phyloP scores from a whole-genome alignment of 805 yeast species.

The Ascoidea asiatica region DNA sequence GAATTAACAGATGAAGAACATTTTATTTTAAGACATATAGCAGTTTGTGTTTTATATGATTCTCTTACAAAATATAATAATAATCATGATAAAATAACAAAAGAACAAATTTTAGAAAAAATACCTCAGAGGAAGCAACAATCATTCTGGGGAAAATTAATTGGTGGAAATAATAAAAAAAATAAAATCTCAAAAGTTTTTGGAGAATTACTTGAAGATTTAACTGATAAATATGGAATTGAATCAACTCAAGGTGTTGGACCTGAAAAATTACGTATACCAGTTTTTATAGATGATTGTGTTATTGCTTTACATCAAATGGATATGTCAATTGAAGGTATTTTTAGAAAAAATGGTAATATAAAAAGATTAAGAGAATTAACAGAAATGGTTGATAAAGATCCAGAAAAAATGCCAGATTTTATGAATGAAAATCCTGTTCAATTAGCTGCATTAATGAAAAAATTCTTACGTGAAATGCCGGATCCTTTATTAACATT shows the following conservation, averaged over 20 bases:
- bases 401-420: slow-evolving; percentile 61
- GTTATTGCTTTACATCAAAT: slow-evolving; percentile 73
- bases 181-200: slow-evolving; percentile 38
- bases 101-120: slow-evolving; percentile 24
- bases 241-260: slow-evolving; percentile 81
- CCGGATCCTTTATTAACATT: slow-evolving; percentile 85
- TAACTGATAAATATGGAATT: slow-evolving; percentile 60
- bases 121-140: slow-evolving; percentile 18
- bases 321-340: slow-evolving; percentile 93
- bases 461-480: slow-evolving; percentile 81
- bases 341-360: slow-evolving; percentile 92
- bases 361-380: slow-evolving; percentile 68
- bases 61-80: slow-evolving; percentile 15
- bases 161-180: slow-evolving; percentile 13
- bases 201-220: slow-evolving; percentile 59
- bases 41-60: slow-evolving; percentile 36
- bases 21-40: slow-evolving; percentile 42
- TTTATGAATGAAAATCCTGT: slow-evolving; percentile 69
- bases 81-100: slow-evolving; percentile 13
- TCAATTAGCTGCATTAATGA: slow-evolving; percentile 85
- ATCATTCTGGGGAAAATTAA: slow-evolving; percentile 32
- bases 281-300: slow-evolving; percentile 77
- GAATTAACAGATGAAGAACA: slow-evolving; percentile 48
- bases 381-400: slow-evolving; percentile 57
- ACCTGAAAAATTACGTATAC: slow-evolving; percentile 66